Percentiles rank a stretch among this genome's conserved stretches.
Conservation (phyloP, 108 stramenopile species). For the Bacterosira constricta region DNA sequence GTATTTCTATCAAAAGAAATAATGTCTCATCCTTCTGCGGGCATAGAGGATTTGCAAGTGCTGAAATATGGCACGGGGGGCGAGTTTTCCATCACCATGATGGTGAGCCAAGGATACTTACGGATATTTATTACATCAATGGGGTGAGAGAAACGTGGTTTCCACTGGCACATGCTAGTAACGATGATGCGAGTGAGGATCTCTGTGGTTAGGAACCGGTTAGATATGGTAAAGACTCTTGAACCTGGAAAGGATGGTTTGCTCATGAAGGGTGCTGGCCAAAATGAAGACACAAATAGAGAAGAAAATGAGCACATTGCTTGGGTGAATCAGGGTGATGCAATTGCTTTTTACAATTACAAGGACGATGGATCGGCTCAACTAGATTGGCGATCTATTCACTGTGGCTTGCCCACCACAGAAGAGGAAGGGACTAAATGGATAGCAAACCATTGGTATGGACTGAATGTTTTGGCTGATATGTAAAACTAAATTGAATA, state of each 20-base stretch:
- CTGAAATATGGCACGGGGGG: conserved; percentile 55
- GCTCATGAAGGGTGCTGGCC: background rate
- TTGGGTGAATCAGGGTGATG: conserved; percentile 49
- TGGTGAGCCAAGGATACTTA: conserved; percentile 41
- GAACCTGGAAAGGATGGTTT: conserved; percentile 25
- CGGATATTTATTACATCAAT: conserved; percentile 69
- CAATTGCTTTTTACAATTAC: conserved; percentile 67
- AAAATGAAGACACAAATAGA: conserved; percentile 4
- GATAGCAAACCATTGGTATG: conserved; percentile 69
- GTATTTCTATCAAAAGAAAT: conserved; percentile 11
- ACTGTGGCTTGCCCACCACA: conserved; percentile 50
- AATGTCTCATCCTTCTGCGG: conserved; percentile 13
- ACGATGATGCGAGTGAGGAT: background rate
- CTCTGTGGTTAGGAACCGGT: background rate
- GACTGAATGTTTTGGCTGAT: conserved; percentile 6
- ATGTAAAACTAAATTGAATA: no score
- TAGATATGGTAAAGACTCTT: background rate
- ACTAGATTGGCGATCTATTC: conserved; percentile 60
- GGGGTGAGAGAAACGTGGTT: conserved; percentile 73
- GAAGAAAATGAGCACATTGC: conserved; percentile 8
- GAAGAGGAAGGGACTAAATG: conserved; percentile 44
- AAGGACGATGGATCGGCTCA: conserved; percentile 20
- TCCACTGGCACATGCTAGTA: conserved; percentile 54
- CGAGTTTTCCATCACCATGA: conserved; percentile 65
- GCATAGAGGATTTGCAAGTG: conserved; percentile 59